Conservation (phyloP, 2,329 filamentous ascomycete species). For the Claviceps digitariae region DNA sequence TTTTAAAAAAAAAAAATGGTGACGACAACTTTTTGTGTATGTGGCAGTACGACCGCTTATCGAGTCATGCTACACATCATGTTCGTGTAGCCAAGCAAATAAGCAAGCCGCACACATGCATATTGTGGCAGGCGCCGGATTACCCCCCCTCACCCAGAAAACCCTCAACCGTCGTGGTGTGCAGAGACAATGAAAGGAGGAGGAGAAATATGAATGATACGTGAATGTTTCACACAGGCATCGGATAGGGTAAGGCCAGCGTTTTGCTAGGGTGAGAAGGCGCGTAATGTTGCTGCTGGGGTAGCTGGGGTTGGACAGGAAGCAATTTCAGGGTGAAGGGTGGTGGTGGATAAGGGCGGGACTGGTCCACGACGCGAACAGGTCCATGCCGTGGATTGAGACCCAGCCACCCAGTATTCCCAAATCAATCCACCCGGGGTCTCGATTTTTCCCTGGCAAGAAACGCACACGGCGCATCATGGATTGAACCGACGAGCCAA, state of each 20-base stretch:
- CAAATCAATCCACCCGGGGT: background rate
- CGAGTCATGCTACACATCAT: background rate
- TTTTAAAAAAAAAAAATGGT: background rate
- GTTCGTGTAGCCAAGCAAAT: background rate
- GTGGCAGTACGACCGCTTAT: background rate
- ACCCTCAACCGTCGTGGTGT: background rate
- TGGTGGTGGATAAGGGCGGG: constrained; percentile 9
- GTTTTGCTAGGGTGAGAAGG: constrained; percentile 10
- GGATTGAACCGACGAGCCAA: background rate
- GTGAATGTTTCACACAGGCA: constrained; percentile 9
- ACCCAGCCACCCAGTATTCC: constrained; percentile 9
- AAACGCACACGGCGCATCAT: background rate
- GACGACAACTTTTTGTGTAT: background rate
- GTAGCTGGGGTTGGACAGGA: constrained; percentile 11
- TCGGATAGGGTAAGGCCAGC: background rate
- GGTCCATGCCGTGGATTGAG: constrained; percentile 6
- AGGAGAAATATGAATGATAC: background rate
- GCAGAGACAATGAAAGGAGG: background rate
- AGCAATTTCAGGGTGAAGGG: constrained; percentile 13
- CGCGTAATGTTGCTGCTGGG: constrained; percentile 8
- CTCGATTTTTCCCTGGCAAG: background rate
- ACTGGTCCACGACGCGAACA: background rate
- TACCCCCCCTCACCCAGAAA: no score
- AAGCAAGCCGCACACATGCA: background rate
- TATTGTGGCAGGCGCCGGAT: background rate